Base-by-base conservation (phyloP, 768 basidiomycete genomes). In the Termitomyces sp. region DNA sequence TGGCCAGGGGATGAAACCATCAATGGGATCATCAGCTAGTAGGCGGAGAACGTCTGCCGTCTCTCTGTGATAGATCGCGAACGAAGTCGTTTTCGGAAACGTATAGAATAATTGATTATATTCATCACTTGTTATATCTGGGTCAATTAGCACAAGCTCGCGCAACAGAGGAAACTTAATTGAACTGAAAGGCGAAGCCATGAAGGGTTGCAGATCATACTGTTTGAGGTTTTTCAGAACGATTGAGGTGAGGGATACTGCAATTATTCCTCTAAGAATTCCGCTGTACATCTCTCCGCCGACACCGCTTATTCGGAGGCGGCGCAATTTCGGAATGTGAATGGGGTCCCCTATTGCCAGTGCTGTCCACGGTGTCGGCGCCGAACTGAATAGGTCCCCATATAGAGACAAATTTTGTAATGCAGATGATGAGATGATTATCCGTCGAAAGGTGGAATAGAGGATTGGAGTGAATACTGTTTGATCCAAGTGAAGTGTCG, bases 401-500 rank as follows among this genome's bases (percentile, higher is more conserved):
- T 75, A 71, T 13, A 81, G 59, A 26, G 78, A 80, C 26, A 82
- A 70, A 62, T 79, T 64, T 13, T 67, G 62, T 10, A 82, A 68
- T 32, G 46, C 46, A 2, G 68, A 67, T 5, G 74, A 68, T 0
- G 69, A 59, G 4, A 69, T 71, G n/a, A 79, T n/a, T n/a, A 78
- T 60, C 5, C 61, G 59, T 16, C 65, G 62, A 53, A 81, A 74
- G 4, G 68, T 66, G 14, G 61, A 55, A 61, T 74, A 77, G 5
- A 62, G 62, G 7, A 80, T 65, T 22, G 76, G 71, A 4, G 77
- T 51, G 2, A 64, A 46, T 11, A 65, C 67, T 1, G 74, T 77
- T 49, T 79, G 74, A 52, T 80, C 77, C 36, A 83, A 70, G 57
- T 80, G 77, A 20, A 83, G 71, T 0, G 72, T 76, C 26, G 68